Conservation (phyloP, 352 stramenopile genomes). For the Phytopythium kandeliae region DNA sequence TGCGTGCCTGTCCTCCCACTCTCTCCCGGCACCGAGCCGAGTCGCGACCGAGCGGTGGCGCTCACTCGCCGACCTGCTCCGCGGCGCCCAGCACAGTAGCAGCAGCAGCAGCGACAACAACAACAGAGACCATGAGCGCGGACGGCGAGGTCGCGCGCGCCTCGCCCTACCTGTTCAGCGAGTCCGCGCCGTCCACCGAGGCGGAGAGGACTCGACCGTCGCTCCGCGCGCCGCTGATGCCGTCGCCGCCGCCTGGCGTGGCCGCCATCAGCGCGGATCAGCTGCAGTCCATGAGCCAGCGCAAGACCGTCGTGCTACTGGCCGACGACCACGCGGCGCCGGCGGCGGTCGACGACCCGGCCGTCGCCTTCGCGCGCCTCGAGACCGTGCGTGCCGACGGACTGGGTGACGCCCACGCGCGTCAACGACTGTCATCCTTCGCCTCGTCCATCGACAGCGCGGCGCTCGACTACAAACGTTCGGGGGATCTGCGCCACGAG, state of each 20-base stretch:
- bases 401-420: background rate
- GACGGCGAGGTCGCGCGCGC: background rate
- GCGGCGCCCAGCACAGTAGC: too few relatives aligned
- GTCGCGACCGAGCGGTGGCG: too few relatives aligned
- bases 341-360: background rate
- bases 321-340: background rate
- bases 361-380: background rate
- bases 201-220: too few relatives aligned
- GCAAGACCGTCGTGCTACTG: background rate
- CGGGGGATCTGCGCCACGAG: conserved; percentile 12
- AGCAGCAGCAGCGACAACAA: too few relatives aligned
- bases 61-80: too few relatives aligned
- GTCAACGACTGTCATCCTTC: background rate
- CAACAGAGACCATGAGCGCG: background rate
- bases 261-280: background rate
- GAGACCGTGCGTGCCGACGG: too few relatives aligned
- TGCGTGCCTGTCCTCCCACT: too few relatives aligned
- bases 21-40: too few relatives aligned
- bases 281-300: conserved; percentile 2
- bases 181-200: background rate
- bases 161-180: too few relatives aligned
- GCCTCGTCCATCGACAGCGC: conserved; percentile 5
- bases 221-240: background rate
- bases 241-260: background rate
- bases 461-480: background rate